These are phyloP conservation scores for Globisporangium solare DNA, from an alignment of 352 stramenopile species.

Conservation along the genomic window DNA sequence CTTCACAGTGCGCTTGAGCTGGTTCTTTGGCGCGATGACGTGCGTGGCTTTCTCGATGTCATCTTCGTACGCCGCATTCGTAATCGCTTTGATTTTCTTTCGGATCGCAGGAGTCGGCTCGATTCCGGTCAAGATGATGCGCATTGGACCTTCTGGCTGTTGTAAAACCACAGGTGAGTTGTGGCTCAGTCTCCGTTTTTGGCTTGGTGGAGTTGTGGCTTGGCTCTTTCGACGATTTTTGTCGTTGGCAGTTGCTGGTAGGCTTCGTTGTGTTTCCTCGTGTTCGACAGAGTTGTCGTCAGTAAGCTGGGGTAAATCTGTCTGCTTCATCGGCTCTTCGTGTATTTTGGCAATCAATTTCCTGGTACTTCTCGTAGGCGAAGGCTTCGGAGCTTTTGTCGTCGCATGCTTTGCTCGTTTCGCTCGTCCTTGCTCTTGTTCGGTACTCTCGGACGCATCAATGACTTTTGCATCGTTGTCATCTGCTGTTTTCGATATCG, in stretches of 20 bases:
- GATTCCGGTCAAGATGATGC: slow-evolving; percentile 51
- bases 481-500: not conserved
- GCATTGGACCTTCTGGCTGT: slow-evolving; percentile 16
- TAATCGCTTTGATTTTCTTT: slow-evolving; percentile 42
- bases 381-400: not conserved
- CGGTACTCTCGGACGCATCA: slow-evolving; percentile 1
- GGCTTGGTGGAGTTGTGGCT: not conserved
- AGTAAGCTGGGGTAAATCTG: too few relatives aligned
- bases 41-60: slow-evolving; percentile 49
- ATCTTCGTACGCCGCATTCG: slow-evolving; percentile 31
- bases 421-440: not conserved
- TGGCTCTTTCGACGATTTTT: not conserved
- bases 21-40: slow-evolving; percentile 39
- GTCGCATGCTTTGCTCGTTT: not conserved
- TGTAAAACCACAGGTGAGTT: not conserved
- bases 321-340: not conserved
- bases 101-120: slow-evolving; percentile 32
- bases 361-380: not conserved
- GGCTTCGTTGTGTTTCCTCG: too few relatives aligned
- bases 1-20: slow-evolving; percentile 62
- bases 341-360: not conserved
- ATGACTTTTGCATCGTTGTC: slow-evolving; percentile 4
- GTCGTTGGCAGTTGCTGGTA: not conserved
- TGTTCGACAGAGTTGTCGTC: too few relatives aligned
- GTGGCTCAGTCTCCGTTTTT: too few relatives aligned